These are phyloP conservation scores for Davidsoniella eucalypti DNA, from an alignment of 2,329 filamentous ascomycete species.

Conservation along the genomic window DNA sequence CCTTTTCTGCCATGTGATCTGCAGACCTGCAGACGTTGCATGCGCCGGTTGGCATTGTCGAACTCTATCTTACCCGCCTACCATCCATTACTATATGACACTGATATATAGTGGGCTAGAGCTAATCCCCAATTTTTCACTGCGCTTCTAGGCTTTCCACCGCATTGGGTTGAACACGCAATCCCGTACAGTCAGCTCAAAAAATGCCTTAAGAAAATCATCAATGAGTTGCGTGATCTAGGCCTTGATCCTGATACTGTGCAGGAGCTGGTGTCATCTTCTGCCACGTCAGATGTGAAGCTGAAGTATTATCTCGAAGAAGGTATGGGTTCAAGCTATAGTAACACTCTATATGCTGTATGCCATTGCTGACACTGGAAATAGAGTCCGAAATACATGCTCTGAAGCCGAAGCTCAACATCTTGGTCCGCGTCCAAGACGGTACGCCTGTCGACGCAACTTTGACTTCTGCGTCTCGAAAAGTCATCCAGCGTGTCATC, in stretches of 20 bases:
- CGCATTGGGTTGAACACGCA: conserved; percentile 54
- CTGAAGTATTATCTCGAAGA: conserved; percentile 38
- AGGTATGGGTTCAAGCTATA: conserved; percentile 20
- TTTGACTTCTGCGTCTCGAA: conserved; percentile 46
- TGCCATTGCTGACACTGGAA: not conserved
- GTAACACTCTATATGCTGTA: conserved; percentile 1
- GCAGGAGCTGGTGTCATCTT: conserved; percentile 41
- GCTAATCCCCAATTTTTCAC: too few species aligned
- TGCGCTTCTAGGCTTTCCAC: conserved; percentile 43
- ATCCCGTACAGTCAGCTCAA: conserved; percentile 76
- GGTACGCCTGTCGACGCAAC: conserved; percentile 53
- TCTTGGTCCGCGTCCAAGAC: conserved; percentile 49
- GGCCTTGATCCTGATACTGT: conserved; percentile 60
- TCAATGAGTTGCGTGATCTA: conserved; percentile 50
- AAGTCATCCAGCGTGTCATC: conserved; percentile 43
- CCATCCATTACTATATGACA: not conserved
- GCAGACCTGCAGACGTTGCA: too few species aligned
- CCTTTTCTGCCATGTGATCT: not conserved
- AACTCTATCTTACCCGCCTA: not conserved
- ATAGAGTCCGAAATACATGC: conserved; percentile 25
- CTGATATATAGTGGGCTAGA: not conserved
- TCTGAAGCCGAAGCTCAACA: conserved; percentile 52
- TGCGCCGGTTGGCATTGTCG: too few species aligned
- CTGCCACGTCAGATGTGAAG: conserved; percentile 28
- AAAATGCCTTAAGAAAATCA: conserved; percentile 73